phyloP scores from a whole-genome alignment of 2,329 filamentous ascomycete genomes.

The Trichoderma sp. region DNA sequence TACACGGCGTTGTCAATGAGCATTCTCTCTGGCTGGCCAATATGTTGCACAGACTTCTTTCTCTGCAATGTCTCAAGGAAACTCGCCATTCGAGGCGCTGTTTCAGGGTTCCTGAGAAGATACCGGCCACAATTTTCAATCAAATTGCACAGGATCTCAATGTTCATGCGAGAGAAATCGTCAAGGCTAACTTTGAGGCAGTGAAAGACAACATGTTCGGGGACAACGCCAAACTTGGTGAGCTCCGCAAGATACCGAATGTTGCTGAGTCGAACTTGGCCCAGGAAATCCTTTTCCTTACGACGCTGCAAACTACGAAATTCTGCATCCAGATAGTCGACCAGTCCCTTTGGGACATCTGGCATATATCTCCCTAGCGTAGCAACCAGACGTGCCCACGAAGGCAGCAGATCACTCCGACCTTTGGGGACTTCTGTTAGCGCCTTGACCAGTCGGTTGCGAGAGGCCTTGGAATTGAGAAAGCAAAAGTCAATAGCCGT shows the following conservation, averaged over 20 bases:
- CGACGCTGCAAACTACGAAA: slow-evolving; percentile 95
- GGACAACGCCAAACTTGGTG: slow-evolving; percentile 97
- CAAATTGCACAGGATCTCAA: slow-evolving; percentile 95
- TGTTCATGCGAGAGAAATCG: slow-evolving; percentile 98
- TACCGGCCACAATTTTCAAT: slow-evolving; percentile 97
- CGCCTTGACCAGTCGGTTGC: slow-evolving; percentile 90
- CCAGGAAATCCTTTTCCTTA: slow-evolving; percentile 96
- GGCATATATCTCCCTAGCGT: slow-evolving; percentile 93
- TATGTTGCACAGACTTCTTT: slow-evolving; percentile 93
- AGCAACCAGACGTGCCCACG: slow-evolving; percentile 89
- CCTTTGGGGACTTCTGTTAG: slow-evolving; percentile 94
- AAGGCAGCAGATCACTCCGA: slow-evolving; percentile 83
- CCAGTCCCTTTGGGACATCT: slow-evolving; percentile 88
- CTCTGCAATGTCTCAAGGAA: slow-evolving; percentile 94
- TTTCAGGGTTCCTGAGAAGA: slow-evolving; percentile 87
- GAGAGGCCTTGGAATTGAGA: slow-evolving; percentile 95
- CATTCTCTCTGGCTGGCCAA: slow-evolving; percentile 96
- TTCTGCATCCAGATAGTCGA: slow-evolving; percentile 91
- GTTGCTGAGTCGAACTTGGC: slow-evolving; percentile 89
- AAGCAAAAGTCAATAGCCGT: slow-evolving; percentile 97
- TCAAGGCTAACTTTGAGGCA: slow-evolving; percentile 97
- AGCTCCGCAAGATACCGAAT: slow-evolving; percentile 97
- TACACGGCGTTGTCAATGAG: slow-evolving; percentile 97
- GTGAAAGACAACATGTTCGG: slow-evolving; percentile 98
- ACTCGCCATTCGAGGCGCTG: slow-evolving; percentile 86